Conservation (phyloP, 177 flowering plant genomes). For the Vitis hybrid region DNA sequence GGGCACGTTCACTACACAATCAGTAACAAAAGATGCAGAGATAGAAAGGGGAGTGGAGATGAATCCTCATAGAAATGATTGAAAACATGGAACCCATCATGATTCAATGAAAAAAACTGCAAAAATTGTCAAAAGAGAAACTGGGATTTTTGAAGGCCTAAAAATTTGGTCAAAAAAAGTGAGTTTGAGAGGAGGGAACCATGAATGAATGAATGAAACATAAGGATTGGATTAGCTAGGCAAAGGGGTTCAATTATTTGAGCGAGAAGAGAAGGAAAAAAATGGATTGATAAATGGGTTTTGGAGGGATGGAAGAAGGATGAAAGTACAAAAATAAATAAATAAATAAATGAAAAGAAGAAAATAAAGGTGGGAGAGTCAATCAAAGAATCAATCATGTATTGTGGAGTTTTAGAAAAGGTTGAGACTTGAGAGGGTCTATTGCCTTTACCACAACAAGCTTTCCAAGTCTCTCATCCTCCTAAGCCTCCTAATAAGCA, state of each 20-base stretch:
- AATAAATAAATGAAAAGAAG: not conserved
- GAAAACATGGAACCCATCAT: slow-evolving; percentile 5
- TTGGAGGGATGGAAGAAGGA: not conserved
- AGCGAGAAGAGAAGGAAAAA: not conserved
- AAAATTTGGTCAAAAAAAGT: not conserved
- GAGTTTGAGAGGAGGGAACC: not conserved
- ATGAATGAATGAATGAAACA: not conserved
- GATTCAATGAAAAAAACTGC: not conserved
- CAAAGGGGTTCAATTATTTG: not conserved
- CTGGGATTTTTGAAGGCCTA: not conserved
- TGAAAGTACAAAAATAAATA: too few species aligned
- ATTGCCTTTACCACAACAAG: slow-evolving; percentile 34
- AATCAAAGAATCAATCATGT: slow-evolving; percentile 26
- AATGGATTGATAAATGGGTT: not conserved
- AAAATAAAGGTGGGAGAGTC: slow-evolving; percentile 3
- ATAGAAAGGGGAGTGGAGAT: slow-evolving; percentile 6
- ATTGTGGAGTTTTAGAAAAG: slow-evolving; percentile 18
- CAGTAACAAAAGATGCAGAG: slow-evolving; percentile 11
- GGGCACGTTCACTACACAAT: slow-evolving; percentile 31
- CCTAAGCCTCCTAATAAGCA: slow-evolving; percentile 14
- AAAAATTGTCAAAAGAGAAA: not conserved
- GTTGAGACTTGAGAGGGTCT: not conserved
- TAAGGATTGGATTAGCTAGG: not conserved
- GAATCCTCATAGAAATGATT: slow-evolving; percentile 9
- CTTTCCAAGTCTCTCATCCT: slow-evolving; percentile 40